Evolutionary conservation across 352 stramenopile genomes (phyloP).

Genomic region (Pythium phragmiticola): DNA sequence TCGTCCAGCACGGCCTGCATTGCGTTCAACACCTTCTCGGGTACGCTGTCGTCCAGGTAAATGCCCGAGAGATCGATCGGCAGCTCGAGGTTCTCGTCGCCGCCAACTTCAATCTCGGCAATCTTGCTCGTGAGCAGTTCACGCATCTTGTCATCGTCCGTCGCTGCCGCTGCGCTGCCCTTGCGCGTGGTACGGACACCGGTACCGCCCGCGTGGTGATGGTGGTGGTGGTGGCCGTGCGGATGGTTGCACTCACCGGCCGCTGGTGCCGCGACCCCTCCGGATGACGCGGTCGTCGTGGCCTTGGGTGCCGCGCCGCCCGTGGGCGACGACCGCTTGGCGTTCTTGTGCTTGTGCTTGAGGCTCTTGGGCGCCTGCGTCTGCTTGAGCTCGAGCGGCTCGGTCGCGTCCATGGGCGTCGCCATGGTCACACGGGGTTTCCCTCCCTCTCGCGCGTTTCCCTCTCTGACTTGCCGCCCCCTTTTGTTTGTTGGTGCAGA

Average conservation of each 20-base stretch:
- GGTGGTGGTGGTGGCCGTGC: conserved; percentile 16
- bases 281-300: neutral
- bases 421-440: conserved; percentile 5
- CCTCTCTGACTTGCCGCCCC: neutral
- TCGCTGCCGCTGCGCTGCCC: conserved; percentile 1
- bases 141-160: conserved; percentile 56
- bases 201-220: neutral
- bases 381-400: conserved; percentile 65
- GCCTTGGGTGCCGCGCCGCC: conserved; percentile 16
- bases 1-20: conserved; percentile 42
- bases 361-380: conserved; percentile 60
- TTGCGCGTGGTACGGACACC: neutral
- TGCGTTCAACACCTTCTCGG: conserved; percentile 31
- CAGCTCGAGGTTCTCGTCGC: conserved; percentile 71
- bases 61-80: conserved; percentile 76
- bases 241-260: conserved; percentile 27
- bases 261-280: neutral
- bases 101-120: conserved; percentile 80
- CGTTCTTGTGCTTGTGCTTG: conserved; percentile 81
- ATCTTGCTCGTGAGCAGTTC: conserved; percentile 84
- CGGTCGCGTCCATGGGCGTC: conserved; percentile 31
- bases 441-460: neutral
- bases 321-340: conserved; percentile 36
- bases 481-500: conserved; percentile 3
- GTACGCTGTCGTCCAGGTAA: conserved; percentile 60